Evolutionary conservation across 2,329 filamentous ascomycete genomes (phyloP).

Genomic region (Microsporum audouinii): DNA sequence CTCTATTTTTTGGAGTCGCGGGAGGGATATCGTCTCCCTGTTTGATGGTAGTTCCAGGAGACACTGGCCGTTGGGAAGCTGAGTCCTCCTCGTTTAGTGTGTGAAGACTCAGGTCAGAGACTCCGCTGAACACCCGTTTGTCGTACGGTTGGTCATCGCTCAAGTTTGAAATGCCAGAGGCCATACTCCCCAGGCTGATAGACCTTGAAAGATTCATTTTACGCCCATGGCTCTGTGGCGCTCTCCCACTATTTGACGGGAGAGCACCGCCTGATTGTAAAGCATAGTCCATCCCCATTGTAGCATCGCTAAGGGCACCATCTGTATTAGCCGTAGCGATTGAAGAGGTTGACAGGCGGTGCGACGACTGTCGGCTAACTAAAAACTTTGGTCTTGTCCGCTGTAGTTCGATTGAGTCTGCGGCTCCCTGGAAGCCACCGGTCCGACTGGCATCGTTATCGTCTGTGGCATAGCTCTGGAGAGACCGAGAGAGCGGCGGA

Average conservation of each 20-base stretch:
- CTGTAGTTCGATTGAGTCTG: slow-evolving; percentile 17
- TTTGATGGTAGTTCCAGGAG: slow-evolving; percentile 25
- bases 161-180: slow-evolving; percentile 55
- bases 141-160: slow-evolving; percentile 39
- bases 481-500: slow-evolving; percentile 1
- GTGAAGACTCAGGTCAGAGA: slow-evolving; percentile 40
- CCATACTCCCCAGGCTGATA: slow-evolving; percentile 81
- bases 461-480: slow-evolving; percentile 1
- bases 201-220: slow-evolving; percentile 53
- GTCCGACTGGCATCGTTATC: slow-evolving; percentile 17
- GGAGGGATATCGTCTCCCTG: slow-evolving; percentile 38
- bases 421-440: slow-evolving; percentile 17
- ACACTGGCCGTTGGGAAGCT: slow-evolving; percentile 27
- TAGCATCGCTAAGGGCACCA: slow-evolving; percentile 56
- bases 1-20: slow-evolving; percentile 58
- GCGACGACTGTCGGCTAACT: slow-evolving; percentile 44
- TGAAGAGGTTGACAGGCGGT: slow-evolving; percentile 49
- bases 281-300: slow-evolving; percentile 66
- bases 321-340: slow-evolving; percentile 47
- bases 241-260: slow-evolving; percentile 33
- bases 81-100: slow-evolving; percentile 50
- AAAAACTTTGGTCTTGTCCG: slow-evolving; percentile 45
- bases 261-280: slow-evolving; percentile 69
- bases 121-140: slow-evolving; percentile 31
- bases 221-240: slow-evolving; percentile 26